These are phyloP conservation scores for Fusarium kyushuense DNA, from an alignment of 2,329 filamentous ascomycete species.

Conservation along the genomic window DNA sequence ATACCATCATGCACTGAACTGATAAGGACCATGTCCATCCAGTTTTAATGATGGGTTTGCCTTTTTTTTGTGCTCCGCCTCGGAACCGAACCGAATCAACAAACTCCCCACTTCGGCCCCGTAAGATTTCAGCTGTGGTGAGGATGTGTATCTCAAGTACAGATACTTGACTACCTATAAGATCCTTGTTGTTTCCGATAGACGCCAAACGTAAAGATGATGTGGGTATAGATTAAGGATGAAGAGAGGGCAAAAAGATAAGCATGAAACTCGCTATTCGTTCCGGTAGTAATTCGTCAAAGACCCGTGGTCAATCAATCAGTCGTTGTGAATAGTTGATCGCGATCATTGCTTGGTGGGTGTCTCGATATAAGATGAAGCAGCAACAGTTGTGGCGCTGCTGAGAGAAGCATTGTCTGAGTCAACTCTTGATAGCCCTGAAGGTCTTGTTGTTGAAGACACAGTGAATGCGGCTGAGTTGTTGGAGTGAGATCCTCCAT, in stretches of 20 bases:
- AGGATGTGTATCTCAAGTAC: not conserved
- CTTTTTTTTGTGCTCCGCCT: conserved; percentile 15
- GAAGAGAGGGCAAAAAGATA: conserved; percentile 1
- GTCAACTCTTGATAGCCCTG: conserved; percentile 15
- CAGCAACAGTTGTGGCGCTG: conserved; percentile 39
- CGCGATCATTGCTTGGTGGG: conserved; percentile 37
- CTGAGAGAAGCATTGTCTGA: conserved; percentile 45
- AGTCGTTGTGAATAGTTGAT: not conserved
- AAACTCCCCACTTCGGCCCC: conserved; percentile 30
- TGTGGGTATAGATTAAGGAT: conserved; percentile 40
- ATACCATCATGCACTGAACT: not conserved
- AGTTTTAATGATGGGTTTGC: not conserved
- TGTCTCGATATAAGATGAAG: conserved; percentile 41
- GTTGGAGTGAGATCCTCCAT: conserved; percentile 39
- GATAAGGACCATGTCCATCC: not conserved
- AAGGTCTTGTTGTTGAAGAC: conserved; percentile 20
- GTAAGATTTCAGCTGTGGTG: conserved; percentile 2
- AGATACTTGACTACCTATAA: conserved; percentile 4
- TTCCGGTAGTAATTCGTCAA: conserved; percentile 22
- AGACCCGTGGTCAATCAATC: not conserved
- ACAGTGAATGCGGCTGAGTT: conserved; percentile 33
- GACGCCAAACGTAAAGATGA: conserved; percentile 34
- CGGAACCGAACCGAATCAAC: conserved; percentile 31
- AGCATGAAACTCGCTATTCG: conserved; percentile 14
- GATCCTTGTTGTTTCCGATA: conserved; percentile 27